A percentile compares a stretch with the other conserved stretches of the same genome.
phyloP scores from a whole-genome alignment of 2,329 filamentous ascomycete genomes.

The Coniella vitis region DNA sequence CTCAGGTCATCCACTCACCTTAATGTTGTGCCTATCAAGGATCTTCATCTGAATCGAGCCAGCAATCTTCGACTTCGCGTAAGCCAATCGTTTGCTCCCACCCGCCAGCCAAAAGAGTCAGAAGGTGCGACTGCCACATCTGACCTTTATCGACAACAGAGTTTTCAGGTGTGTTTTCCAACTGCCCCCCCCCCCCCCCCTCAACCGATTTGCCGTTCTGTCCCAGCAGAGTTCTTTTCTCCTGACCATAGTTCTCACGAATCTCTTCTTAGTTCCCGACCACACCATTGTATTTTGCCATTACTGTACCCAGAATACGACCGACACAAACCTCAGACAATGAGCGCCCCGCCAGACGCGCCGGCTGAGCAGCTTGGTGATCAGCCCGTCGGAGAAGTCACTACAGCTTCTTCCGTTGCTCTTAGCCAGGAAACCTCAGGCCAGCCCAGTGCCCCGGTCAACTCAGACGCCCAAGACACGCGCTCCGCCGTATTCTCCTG shows the following conservation, averaged over 20 bases:
- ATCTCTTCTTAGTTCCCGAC: not conserved
- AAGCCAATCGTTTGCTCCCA: too few species aligned
- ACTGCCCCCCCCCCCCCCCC: too few species aligned
- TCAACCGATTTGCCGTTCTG: too few species aligned
- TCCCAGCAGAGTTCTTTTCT: too few species aligned
- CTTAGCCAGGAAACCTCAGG: not conserved
- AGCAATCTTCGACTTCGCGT: too few species aligned
- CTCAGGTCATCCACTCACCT: too few species aligned
- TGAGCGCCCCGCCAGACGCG: not conserved
- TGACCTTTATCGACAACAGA: not conserved
- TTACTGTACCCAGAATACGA: not conserved
- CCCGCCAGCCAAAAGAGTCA: too few species aligned
- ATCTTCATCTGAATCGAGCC: too few species aligned
- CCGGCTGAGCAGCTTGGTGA: not conserved
- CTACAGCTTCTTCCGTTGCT: not conserved
- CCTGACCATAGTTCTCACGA: too few species aligned
- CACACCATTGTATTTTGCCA: not conserved
- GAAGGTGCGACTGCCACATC: too few species aligned
- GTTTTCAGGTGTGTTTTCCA: too few species aligned
- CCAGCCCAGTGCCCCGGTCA: not conserved
- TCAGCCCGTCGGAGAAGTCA: not conserved
- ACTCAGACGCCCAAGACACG: not conserved
- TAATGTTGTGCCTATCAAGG: too few species aligned
- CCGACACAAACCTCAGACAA: not conserved
- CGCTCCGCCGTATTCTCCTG: slow-evolving; percentile 9